These are phyloP conservation scores for Rhizophagus sp. DNA, from an alignment of 192 early-diverging fungal species.

Conservation along the genomic window DNA sequence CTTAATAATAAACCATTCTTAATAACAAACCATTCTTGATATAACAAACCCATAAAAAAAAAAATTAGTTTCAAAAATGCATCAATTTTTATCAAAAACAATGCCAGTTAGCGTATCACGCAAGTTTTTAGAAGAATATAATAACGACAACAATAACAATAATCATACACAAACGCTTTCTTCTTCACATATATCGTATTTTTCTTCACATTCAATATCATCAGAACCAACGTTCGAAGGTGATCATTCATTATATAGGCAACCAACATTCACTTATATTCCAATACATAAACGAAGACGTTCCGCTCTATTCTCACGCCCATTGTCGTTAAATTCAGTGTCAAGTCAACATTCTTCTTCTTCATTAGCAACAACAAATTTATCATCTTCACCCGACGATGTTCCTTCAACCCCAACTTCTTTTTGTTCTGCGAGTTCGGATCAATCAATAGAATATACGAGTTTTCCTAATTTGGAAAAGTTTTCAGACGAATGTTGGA, in stretches of 20 bases:
- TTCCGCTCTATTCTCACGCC: background rate
- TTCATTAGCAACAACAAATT: background rate
- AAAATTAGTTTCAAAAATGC: too few species aligned
- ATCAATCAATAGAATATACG: background rate
- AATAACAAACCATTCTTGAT: too few species aligned
- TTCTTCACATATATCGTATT: too few species aligned
- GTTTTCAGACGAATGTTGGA: slow-evolving; percentile 11
- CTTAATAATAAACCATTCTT: too few species aligned
- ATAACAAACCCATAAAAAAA: too few species aligned
- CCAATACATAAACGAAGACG: slow-evolving; percentile 21
- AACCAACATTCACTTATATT: slow-evolving; percentile 18
- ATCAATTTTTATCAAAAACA: too few species aligned
- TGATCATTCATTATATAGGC: background rate
- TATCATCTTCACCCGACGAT: background rate
- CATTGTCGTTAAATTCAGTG: background rate
- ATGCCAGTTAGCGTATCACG: too few species aligned
- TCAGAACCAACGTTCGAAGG: background rate
- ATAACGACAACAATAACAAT: too few species aligned
- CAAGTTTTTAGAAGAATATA: too few species aligned
- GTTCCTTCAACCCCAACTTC: background rate
- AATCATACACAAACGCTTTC: too few species aligned
- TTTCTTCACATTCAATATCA: too few species aligned
- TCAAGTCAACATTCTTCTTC: background rate
- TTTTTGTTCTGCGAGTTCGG: background rate
- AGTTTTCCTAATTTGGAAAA: slow-evolving; percentile 23